A percentile compares a stretch with the other conserved stretches of the same genome.
These are phyloP conservation scores for Sphagnurus paluster DNA, from an alignment of 1,284 basidiomycete genomes.

Conservation along the genomic window DNA sequence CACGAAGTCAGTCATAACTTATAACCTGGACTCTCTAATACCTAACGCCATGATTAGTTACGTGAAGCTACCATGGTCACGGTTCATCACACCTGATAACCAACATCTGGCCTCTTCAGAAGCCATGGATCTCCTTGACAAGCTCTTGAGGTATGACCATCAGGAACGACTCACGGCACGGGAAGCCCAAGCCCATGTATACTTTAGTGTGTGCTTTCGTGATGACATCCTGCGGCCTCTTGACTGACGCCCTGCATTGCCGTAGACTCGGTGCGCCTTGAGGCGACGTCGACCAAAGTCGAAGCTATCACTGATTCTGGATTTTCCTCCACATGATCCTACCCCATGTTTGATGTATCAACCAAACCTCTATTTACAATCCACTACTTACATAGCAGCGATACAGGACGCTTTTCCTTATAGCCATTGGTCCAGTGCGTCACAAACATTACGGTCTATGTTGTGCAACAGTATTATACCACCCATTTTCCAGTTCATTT, in stretches of 20 bases:
- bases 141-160: constrained; percentile 83
- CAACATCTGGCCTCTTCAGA: constrained; percentile 73
- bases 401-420: constrained; percentile 17
- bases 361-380: constrained; percentile 7
- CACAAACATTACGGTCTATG: constrained; percentile 7
- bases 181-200: constrained; percentile 76
- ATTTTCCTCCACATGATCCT: constrained; percentile 50
- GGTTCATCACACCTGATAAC: constrained; percentile 74
- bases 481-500: constrained; percentile 16
- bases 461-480: constrained; percentile 19
- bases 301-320: constrained; percentile 60
- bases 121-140: constrained; percentile 81
- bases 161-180: constrained; percentile 80
- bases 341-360: constrained; percentile 4
- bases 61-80: constrained; percentile 74
- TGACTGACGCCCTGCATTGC: constrained; percentile 4
- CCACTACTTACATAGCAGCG: constrained; percentile 12
- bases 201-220: constrained; percentile 61
- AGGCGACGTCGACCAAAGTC: constrained; percentile 47
- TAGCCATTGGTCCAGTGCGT: constrained; percentile 7
- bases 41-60: constrained; percentile 44
- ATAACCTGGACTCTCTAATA: constrained; percentile 6
- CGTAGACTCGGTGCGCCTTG: constrained; percentile 53
- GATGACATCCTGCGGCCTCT: constrained; percentile 1
- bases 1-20: constrained; percentile 44